phyloP scores from a whole-genome alignment of 2,329 filamentous ascomycete genomes.

The Parasarocladium wereldwijsianum region DNA sequence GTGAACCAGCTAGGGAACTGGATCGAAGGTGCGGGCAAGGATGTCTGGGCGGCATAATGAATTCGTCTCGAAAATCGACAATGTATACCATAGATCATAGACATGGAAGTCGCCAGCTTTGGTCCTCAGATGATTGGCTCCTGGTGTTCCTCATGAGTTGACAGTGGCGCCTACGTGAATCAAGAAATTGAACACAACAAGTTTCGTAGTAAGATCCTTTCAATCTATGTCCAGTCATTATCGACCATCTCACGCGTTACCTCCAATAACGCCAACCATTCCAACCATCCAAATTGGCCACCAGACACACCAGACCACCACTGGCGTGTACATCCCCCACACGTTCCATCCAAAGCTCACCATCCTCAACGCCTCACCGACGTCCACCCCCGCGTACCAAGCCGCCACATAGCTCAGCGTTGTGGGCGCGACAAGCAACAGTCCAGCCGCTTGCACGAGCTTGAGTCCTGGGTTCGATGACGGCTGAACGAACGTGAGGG shows the following conservation, averaged over 20 bases:
- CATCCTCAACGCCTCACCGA: constrained; percentile 49
- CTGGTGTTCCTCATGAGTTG: too few relatives aligned
- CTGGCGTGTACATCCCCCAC: constrained; percentile 76
- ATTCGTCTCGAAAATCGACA: constrained; percentile 5
- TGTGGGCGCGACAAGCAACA: constrained; percentile 44
- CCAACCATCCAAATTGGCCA: constrained; percentile 80
- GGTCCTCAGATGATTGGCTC: too few relatives aligned
- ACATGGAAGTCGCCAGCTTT: too few relatives aligned
- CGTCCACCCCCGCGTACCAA: constrained; percentile 19
- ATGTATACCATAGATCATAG: constrained; percentile 4
- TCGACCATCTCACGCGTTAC: not conserved
- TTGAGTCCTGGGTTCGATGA: constrained; percentile 23
- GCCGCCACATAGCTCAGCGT: constrained; percentile 36
- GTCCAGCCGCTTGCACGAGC: constrained; percentile 29
- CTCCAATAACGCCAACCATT: constrained; percentile 36
- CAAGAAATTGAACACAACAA: not conserved
- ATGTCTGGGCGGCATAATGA: constrained; percentile 76
- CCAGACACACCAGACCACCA: constrained; percentile 91
- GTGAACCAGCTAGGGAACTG: constrained; percentile 94
- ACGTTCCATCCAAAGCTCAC: constrained; percentile 82
- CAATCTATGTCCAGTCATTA: not conserved
- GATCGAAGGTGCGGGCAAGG: constrained; percentile 87
- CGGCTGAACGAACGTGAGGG: constrained; percentile 59
- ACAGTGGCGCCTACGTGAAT: too few relatives aligned
- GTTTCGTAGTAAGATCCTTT: not conserved